phyloP scores from a whole-genome alignment of 2,329 filamentous ascomycete species.

The Sporothrix pallida region DNA sequence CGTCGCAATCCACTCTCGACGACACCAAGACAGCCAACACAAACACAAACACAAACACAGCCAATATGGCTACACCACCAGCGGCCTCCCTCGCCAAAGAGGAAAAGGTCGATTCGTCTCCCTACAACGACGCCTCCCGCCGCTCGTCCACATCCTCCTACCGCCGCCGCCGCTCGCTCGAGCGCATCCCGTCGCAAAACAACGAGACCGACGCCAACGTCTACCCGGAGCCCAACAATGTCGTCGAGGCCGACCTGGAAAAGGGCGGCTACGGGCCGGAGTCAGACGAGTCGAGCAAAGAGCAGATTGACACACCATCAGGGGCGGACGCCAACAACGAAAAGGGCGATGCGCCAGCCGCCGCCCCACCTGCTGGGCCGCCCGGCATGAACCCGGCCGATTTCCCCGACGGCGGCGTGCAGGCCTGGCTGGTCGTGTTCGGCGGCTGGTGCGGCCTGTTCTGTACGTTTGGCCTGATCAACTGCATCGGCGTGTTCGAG shows the following conservation, averaged over 20 bases:
- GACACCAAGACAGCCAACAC: neutral
- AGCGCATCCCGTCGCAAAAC: slow-evolving; percentile 45
- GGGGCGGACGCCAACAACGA: too few relatives aligned
- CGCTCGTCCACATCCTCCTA: slow-evolving; percentile 27
- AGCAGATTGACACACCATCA: neutral
- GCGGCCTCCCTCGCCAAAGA: slow-evolving; percentile 1
- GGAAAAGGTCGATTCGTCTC: slow-evolving; percentile 18
- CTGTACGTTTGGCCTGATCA: slow-evolving; percentile 49
- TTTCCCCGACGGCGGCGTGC: slow-evolving; percentile 59
- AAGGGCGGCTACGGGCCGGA: slow-evolving; percentile 39
- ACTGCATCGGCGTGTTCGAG: slow-evolving; percentile 61
- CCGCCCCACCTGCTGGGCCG: too few relatives aligned
- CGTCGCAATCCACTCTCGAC: neutral
- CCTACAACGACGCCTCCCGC: slow-evolving; percentile 27
- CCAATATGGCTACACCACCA: neutral
- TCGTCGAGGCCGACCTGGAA: slow-evolving; percentile 46
- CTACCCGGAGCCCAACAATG: slow-evolving; percentile 44
- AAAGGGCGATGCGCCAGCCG: too few relatives aligned
- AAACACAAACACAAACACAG: neutral
- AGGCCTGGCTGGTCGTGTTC: slow-evolving; percentile 58
- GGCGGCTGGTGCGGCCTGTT: slow-evolving; percentile 47
- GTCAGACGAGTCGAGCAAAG: slow-evolving; percentile 13
- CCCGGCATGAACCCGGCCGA: slow-evolving; percentile 49
- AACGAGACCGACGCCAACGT: slow-evolving; percentile 47
- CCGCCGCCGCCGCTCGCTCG: slow-evolving; percentile 53